Conservation (phyloP, 352 stramenopile species). For the Phytophthora pistaciae region DNA sequence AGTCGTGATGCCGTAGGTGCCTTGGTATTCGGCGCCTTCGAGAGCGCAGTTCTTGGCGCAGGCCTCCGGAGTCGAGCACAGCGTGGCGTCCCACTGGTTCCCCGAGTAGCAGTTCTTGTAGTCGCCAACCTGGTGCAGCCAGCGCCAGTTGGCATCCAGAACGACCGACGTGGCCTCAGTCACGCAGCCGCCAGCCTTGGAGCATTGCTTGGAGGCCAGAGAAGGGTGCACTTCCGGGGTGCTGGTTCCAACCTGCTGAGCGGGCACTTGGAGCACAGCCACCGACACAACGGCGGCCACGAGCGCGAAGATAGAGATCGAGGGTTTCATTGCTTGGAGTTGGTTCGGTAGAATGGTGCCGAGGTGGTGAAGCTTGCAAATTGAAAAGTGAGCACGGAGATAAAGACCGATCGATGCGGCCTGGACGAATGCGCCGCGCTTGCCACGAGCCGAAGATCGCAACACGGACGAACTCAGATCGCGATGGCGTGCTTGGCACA, state of each 20-base stretch:
- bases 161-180: conserved; percentile 63
- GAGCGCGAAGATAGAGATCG: conserved; percentile 13
- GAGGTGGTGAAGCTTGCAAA: conserved; percentile 20
- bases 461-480: conserved; percentile 31
- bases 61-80: conserved; percentile 56
- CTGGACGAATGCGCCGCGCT: background rate
- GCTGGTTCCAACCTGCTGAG: conserved; percentile 60
- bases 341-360: conserved; percentile 2
- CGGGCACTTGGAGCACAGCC: conserved; percentile 13
- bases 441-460: conserved; percentile 9
- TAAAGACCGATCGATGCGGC: background rate
- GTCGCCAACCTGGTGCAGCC: conserved; percentile 67
- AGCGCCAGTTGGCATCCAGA: conserved; percentile 81
- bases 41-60: conserved; percentile 70
- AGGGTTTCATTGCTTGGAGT: conserved; percentile 31
- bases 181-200: conserved; percentile 47
- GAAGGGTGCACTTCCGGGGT: conserved; percentile 63
- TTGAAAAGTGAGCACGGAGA: conserved; percentile 31
- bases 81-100: conserved; percentile 59
- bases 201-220: conserved; percentile 55
- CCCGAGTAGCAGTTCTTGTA: conserved; percentile 79
- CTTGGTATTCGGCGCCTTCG: conserved; percentile 70
- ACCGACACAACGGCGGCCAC: conserved; percentile 28
- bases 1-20: conserved; percentile 72
- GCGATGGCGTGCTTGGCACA: conserved; percentile 21